Evolutionary conservation across 176 grass and related monocot species (phyloP), one percentile per base, ranked within the genome.

Genomic region (Oropetium thomaeum): DNA sequence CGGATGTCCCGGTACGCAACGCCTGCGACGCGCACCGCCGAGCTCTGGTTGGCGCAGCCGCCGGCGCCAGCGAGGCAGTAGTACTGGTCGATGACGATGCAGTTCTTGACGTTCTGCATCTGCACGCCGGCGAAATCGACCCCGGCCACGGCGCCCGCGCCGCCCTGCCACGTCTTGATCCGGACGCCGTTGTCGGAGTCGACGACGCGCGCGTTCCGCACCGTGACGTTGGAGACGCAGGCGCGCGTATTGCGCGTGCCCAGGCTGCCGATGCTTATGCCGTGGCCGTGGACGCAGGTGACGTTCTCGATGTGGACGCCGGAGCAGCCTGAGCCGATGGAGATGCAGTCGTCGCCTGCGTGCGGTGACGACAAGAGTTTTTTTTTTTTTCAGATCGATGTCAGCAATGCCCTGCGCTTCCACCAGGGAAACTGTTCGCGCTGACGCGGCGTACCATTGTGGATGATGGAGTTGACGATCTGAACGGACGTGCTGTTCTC

Each of bases 161-260:
- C 93, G 4, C 90, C 90, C 69, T 97, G 90, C 90, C 93, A 93
- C 8, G 93, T 93, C 90, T 97, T 97, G 90, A 93, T 97, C 43
- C 93, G 75, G 4, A 91, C 76, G 20, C 88, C 93, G 61, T 93
- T 90, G 65, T 97, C 87, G 3, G 90, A 97, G 76, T 93, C 23
- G 1, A 66, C 6, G 26, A 97, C 84, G 65, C 69, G 72, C 37
- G 85, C 42, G 76, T 79, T 82, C 22, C 83, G 58, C 15, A 90
- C 90, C 17, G 73, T 87, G 10, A 97, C 48, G 85, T 97, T 89
- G 31, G 87, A 87, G 23, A 97, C 90, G 42, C 90, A 97, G 0
- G 93, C 93, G 39, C 75, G 87, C 1, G 87, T 84, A 61, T 80
- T 82, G 79, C 65, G 90, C 67, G 33, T 80, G n/a, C 93, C 93